Conservation (phyloP, 495 filamentous ascomycete genomes). For the Parathielavia appendiculata region DNA sequence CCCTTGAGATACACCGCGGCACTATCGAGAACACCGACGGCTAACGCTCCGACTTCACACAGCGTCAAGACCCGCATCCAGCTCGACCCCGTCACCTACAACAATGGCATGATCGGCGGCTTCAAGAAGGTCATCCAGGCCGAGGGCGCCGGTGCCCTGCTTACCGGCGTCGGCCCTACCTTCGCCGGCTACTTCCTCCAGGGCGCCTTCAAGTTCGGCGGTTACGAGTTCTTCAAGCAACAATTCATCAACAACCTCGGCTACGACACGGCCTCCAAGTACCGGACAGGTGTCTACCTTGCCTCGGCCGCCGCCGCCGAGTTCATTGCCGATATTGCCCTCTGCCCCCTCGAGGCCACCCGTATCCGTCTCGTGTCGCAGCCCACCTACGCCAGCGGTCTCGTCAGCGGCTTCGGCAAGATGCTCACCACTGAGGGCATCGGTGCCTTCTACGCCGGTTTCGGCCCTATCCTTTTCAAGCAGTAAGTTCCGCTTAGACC, state of each 20-base stretch:
- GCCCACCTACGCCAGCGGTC: conserved; percentile 78
- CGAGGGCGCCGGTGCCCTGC: conserved; percentile 82
- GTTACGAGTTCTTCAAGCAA: conserved; percentile 95
- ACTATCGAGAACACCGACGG: not conserved
- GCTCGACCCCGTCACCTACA: conserved; percentile 86
- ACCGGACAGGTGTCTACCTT: conserved; percentile 85
- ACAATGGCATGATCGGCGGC: conserved; percentile 81
- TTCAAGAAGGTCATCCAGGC: conserved; percentile 77
- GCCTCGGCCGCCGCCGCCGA: conserved; percentile 78
- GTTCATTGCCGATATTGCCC: conserved; percentile 91
- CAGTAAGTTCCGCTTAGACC: conserved; percentile 58
- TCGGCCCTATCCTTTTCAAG: conserved; percentile 92
- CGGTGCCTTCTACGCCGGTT: conserved; percentile 90
- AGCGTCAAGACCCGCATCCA: conserved; percentile 96
- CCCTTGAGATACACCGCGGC: conserved; percentile 4
- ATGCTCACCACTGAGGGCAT: conserved; percentile 79
- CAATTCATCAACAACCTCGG: conserved; percentile 79
- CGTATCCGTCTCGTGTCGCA: conserved; percentile 92
- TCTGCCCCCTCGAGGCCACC: conserved; percentile 90
- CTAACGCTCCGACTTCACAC: conserved; percentile 22
- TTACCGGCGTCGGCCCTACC: conserved; percentile 84
- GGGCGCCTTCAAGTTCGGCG: conserved; percentile 92
- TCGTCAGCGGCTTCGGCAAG: conserved; percentile 77
- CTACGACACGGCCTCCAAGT: conserved; percentile 72
- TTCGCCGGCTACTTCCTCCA: conserved; percentile 92